Evolutionary conservation across 164 flowering plant genomes (phyloP), one percentile per base, ranked within the genome.

Genomic region (Macadamia integrifolia): DNA sequence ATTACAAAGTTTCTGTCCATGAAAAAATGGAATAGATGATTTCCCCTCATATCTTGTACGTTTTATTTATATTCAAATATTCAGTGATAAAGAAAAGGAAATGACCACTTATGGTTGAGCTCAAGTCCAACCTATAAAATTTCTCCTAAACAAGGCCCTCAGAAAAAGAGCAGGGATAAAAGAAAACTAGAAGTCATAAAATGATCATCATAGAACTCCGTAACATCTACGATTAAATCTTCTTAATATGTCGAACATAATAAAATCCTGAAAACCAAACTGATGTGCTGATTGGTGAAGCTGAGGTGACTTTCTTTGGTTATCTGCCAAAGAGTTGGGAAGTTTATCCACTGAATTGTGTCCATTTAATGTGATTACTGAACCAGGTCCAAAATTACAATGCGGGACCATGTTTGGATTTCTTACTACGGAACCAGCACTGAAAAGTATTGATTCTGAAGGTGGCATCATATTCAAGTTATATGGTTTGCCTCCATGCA

Each of bases 241-340:
- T 72, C 75, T 18, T 31, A 59, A 14, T 46, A 69, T 59, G 31
- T n/a, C 7, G 46, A 31, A 35, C 57, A 66, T 59, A 18, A 3
- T 10, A 74, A 11, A 60, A 9, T 6, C 35, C 18, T 59, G 42
- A 10, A 44, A 58, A 32, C 40, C 17, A 59, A 68, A 70, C 61
- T 75, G 74, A 60, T 72, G 78, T 9, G 71, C 60, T 58, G 71
- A 61, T 67, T 80, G 80, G 50, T 71, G 77, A 70, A 69, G 58
- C 60, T 65, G 53, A 56, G 60, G 68, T 66, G 75, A 82, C 71
- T 72, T 77, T 67, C 71, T 80, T 49, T 78, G 76, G 60, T 69
- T 48, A 62, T 68, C 70, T 30, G 65, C 67, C 13, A 13, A 11
- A 55, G 60, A 32, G 53, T 53, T 69, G 72, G 72, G 23, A 35